phyloP scores from a whole-genome alignment of 495 filamentous ascomycete species.

The Clohesyomyces aquaticus region DNA sequence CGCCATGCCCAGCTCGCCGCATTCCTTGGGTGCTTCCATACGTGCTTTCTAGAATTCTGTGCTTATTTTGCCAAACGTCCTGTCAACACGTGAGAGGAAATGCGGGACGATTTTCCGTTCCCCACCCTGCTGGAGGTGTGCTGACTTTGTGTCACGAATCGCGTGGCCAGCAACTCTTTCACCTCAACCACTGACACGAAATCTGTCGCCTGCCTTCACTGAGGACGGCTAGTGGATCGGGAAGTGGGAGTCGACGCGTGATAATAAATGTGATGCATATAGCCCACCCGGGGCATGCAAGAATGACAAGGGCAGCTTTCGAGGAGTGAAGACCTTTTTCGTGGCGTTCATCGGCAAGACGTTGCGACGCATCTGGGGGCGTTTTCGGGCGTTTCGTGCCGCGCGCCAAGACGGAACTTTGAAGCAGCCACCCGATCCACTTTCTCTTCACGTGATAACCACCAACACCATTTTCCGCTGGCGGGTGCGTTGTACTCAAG shows the following conservation, averaged over 20 bases:
- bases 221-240: background rate
- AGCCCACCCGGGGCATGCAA: background rate
- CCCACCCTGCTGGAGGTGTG: background rate
- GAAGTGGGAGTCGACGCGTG: background rate
- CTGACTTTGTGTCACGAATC: background rate
- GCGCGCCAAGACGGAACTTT: background rate
- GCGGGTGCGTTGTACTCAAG: background rate
- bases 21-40: background rate
- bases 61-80: background rate
- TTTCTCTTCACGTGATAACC: background rate
- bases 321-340: background rate
- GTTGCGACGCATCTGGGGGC: background rate
- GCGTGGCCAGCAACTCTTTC: background rate
- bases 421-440: background rate
- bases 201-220: background rate
- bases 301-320: background rate
- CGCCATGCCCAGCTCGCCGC: background rate
- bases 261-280: background rate
- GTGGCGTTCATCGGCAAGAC: background rate
- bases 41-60: background rate
- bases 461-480: background rate
- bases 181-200: too few species aligned
- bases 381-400: background rate
- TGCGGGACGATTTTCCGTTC: background rate
- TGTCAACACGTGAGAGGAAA: background rate